Conservation (phyloP, 257 asterid genomes). For the Solanum arcanum region DNA sequence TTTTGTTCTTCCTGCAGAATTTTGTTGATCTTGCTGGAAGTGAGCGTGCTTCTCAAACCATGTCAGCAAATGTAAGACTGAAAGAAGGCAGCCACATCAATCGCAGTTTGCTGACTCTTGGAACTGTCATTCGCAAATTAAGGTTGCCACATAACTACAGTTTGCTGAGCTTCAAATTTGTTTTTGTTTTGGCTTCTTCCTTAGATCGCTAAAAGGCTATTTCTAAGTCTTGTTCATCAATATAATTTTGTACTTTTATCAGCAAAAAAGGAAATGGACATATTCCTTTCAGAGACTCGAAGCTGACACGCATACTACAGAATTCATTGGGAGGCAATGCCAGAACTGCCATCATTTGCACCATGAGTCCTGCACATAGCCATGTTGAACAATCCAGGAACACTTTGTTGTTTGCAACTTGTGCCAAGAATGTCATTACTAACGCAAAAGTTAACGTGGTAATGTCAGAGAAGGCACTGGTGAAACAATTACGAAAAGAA, state of each 20-base stretch:
- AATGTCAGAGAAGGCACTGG: slow-evolving; percentile 84
- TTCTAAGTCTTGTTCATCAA: neutral
- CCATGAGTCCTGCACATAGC: slow-evolving; percentile 87
- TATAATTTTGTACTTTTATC: slow-evolving; percentile 7
- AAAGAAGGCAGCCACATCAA: slow-evolving; percentile 93
- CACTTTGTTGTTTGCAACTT: slow-evolving; percentile 82
- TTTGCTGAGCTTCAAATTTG: neutral
- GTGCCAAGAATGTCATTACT: slow-evolving; percentile 85
- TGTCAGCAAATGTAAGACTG: slow-evolving; percentile 51
- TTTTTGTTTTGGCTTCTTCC: neutral
- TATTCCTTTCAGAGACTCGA: slow-evolving; percentile 87
- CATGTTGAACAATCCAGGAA: slow-evolving; percentile 93
- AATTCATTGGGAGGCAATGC: slow-evolving; percentile 92
- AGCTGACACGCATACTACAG: slow-evolving; percentile 84
- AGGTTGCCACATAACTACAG: slow-evolving; percentile 26
- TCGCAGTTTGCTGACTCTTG: slow-evolving; percentile 88
- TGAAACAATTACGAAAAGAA: slow-evolving; percentile 79
- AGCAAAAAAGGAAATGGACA: slow-evolving; percentile 90
- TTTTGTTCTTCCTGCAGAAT: slow-evolving; percentile 20
- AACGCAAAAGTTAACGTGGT: slow-evolving; percentile 78
- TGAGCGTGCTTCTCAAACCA: slow-evolving; percentile 86
- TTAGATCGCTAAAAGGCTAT: neutral
- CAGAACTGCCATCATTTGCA: slow-evolving; percentile 80
- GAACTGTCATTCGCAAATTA: slow-evolving; percentile 85
- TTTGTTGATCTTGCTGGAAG: slow-evolving; percentile 97